Evolutionary conservation across 2,329 filamentous ascomycete species (phyloP).

Genomic region (Aureobasidium sp.): DNA sequence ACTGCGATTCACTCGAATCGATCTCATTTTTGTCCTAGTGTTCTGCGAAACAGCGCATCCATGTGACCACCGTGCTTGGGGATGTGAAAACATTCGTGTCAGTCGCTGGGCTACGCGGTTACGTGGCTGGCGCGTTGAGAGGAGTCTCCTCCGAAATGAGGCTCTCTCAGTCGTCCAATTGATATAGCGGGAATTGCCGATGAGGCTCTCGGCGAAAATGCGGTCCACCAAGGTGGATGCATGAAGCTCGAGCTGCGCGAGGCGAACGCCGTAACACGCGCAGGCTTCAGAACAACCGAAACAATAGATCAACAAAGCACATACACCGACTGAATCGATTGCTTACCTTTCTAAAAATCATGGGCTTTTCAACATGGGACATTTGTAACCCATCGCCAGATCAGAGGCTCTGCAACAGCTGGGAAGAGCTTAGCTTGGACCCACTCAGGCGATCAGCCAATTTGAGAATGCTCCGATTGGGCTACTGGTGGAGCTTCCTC

Average conservation of each 20-base stretch:
- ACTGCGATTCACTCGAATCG: background rate
- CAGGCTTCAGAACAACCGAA: background rate
- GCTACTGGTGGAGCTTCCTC: background rate
- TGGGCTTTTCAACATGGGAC: background rate
- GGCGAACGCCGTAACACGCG: background rate
- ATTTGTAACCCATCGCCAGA: background rate
- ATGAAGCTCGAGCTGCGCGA: background rate
- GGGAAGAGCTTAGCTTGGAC: background rate
- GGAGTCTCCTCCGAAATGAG: background rate
- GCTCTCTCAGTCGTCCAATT: background rate
- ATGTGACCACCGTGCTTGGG: background rate
- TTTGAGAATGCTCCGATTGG: constrained; percentile 3
- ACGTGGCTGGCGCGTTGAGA: background rate
- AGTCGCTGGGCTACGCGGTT: background rate
- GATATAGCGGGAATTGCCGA: background rate
- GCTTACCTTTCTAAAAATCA: background rate
- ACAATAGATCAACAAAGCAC: background rate
- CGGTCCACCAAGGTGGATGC: constrained; percentile 1
- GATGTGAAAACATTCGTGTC: background rate
- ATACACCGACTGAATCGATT: background rate
- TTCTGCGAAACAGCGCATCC: background rate
- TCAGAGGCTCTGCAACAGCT: background rate
- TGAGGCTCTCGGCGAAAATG: background rate
- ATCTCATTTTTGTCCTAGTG: background rate
- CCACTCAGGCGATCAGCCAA: background rate